Evolutionary conservation across 2,329 filamentous ascomycete species (phyloP).

Genomic region (Juglanconis juglandina): DNA sequence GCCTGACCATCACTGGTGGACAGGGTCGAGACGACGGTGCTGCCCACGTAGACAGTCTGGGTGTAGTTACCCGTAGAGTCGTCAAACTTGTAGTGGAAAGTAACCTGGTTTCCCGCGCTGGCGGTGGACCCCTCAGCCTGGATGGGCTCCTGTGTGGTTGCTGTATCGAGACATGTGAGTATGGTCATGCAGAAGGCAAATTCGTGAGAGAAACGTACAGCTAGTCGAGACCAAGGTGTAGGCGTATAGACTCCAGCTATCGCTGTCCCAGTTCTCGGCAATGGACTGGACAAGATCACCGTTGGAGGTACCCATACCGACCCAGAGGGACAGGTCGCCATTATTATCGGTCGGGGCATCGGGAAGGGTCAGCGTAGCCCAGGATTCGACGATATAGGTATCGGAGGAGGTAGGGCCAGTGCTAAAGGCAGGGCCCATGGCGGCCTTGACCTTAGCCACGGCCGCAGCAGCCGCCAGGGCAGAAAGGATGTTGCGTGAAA

Average conservation of each 20-base stretch:
- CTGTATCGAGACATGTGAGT: slow-evolving; percentile 17
- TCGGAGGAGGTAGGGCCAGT: slow-evolving; percentile 38
- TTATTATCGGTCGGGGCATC: slow-evolving; percentile 32
- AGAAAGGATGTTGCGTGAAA: slow-evolving; percentile 7
- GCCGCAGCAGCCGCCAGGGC: slow-evolving; percentile 20
- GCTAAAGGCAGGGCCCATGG: slow-evolving; percentile 37
- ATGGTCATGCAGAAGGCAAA: not conserved
- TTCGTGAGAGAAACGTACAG: slow-evolving; percentile 14
- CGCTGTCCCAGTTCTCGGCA: slow-evolving; percentile 30
- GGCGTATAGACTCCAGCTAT: slow-evolving; percentile 39
- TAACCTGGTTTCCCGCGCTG: slow-evolving; percentile 30
- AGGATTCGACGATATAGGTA: slow-evolving; percentile 41
- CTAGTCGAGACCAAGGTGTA: slow-evolving; percentile 38
- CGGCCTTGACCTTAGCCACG: slow-evolving; percentile 21
- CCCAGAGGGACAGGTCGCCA: slow-evolving; percentile 41
- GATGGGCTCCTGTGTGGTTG: slow-evolving; percentile 30
- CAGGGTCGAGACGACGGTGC: slow-evolving; percentile 34
- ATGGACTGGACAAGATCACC: slow-evolving; percentile 46
- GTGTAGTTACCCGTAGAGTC: slow-evolving; percentile 37
- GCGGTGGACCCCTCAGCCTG: slow-evolving; percentile 28
- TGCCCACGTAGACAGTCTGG: slow-evolving; percentile 35
- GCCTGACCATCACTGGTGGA: slow-evolving; percentile 42
- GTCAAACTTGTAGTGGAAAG: slow-evolving; percentile 36
- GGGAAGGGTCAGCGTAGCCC: slow-evolving; percentile 41
- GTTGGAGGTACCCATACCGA: slow-evolving; percentile 46